Percentiles rank a stretch among this genome's conserved stretches.
These are phyloP conservation scores for Sordaria brevicollis DNA, from an alignment of 495 filamentous ascomycete species.

Conservation along the genomic window DNA sequence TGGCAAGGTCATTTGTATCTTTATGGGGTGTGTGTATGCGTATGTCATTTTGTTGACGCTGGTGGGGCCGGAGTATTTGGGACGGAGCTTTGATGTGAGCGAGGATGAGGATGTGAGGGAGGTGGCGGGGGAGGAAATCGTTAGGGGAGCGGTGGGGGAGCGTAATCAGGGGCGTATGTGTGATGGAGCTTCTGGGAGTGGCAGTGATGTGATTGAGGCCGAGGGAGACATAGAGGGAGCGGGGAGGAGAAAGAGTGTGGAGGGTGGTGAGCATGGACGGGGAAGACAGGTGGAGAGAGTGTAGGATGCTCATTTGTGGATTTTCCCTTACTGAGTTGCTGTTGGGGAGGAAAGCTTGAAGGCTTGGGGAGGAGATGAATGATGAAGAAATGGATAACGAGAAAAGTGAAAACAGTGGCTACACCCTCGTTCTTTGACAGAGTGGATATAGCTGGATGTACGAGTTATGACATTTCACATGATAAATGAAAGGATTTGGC, in stretches of 20 bases:
- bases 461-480: too few relatives aligned
- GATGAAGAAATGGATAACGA: too few relatives aligned
- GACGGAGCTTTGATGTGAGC: slow-evolving; percentile 53
- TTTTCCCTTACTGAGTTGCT: background rate
- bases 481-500: too few relatives aligned
- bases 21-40: slow-evolving; percentile 84
- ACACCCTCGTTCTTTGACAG: too few relatives aligned
- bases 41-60: slow-evolving; percentile 70
- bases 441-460: too few relatives aligned
- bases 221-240: too few relatives aligned
- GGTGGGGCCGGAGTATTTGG: slow-evolving; percentile 64
- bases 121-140: slow-evolving; percentile 30
- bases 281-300: background rate
- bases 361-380: too few relatives aligned
- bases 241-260: background rate
- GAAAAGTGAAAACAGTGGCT: too few relatives aligned
- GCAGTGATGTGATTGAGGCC: too few relatives aligned
- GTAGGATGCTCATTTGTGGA: background rate
- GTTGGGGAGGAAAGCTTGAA: too few relatives aligned
- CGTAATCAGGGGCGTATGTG: too few relatives aligned
- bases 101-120: slow-evolving; percentile 56
- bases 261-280: background rate
- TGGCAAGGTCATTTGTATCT: slow-evolving; percentile 84
- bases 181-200: too few relatives aligned
- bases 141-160: slow-evolving; percentile 11